These are phyloP conservation scores for Tuber magnatum DNA, from an alignment of 495 filamentous ascomycete genomes.

Conservation along the genomic window DNA sequence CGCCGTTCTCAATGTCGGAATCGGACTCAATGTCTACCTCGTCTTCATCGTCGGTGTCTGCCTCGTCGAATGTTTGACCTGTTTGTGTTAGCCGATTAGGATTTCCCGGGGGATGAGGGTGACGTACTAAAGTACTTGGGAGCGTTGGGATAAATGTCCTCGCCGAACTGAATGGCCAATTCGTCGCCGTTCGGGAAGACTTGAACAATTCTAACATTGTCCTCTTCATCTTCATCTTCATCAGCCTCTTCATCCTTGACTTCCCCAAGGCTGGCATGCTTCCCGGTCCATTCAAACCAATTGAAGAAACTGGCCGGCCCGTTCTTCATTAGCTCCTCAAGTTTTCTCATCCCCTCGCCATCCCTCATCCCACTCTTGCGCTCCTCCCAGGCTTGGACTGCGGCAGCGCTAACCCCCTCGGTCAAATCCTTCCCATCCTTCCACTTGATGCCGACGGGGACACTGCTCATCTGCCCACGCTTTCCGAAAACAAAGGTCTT, in stretches of 20 bases:
- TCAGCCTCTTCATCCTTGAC: constrained; percentile 45
- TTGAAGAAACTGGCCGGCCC: constrained; percentile 71
- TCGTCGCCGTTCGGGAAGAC: constrained; percentile 76
- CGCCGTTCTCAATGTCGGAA: constrained; percentile 19
- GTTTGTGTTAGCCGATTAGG: constrained; percentile 20
- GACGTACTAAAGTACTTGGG: constrained; percentile 83
- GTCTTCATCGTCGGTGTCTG: constrained; percentile 47
- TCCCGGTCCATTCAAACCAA: constrained; percentile 72
- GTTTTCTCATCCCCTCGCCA: constrained; percentile 48
- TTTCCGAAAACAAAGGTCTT: constrained; percentile 63
- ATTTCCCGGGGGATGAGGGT: background rate
- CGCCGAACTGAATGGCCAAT: constrained; percentile 67
- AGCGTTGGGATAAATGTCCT: constrained; percentile 80
- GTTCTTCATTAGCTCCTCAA: constrained; percentile 52
- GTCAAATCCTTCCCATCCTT: constrained; percentile 78
- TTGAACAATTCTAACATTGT: constrained; percentile 53
- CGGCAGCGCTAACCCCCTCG: constrained; percentile 65
- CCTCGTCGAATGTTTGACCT: constrained; percentile 58
- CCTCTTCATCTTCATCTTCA: constrained; percentile 49
- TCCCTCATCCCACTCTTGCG: constrained; percentile 29
- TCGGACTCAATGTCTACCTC: constrained; percentile 42
- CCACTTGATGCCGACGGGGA: constrained; percentile 83
- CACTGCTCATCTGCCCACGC: constrained; percentile 67
- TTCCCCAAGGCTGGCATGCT: constrained; percentile 47
- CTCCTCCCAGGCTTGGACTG: constrained; percentile 58